Conservation (phyloP, 78 protist species). For the Chrysochromulina parva region DNA sequence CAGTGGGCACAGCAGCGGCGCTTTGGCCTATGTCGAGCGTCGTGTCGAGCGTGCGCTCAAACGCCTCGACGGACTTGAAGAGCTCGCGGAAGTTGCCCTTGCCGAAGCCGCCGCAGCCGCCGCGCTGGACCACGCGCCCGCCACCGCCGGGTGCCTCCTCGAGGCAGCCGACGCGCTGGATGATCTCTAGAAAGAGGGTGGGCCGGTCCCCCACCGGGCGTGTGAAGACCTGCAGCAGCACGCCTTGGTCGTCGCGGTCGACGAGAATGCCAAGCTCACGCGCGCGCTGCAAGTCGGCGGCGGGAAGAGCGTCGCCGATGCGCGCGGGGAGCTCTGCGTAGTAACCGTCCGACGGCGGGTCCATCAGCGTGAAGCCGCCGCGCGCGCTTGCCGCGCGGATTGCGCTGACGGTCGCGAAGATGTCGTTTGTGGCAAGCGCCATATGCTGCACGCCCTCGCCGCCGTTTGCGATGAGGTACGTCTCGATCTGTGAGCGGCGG, state of each 20-base stretch:
- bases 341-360: background rate
- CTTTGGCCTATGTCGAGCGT: too few species aligned
- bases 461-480: background rate
- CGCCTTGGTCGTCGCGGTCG: conserved; percentile 23
- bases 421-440: background rate
- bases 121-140: background rate
- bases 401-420: background rate
- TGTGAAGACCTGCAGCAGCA: conserved; percentile 10
- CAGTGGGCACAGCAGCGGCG: too few species aligned
- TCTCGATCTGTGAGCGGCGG: background rate
- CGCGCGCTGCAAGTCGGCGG: background rate
- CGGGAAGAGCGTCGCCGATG: background rate
- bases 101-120: conserved; percentile 21
- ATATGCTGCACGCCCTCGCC: conserved; percentile 5
- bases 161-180: conserved; percentile 3
- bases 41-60: background rate
- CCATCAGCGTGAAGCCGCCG: background rate
- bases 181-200: background rate
- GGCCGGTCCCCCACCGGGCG: background rate
- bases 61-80: background rate
- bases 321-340: background rate
- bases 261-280: background rate
- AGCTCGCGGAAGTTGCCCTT: conserved; percentile 20
- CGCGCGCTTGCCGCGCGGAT: background rate
- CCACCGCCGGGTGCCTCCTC: background rate